phyloP scores from a whole-genome alignment of 768 basidiomycete species.

The Suillus cothurnatus region DNA sequence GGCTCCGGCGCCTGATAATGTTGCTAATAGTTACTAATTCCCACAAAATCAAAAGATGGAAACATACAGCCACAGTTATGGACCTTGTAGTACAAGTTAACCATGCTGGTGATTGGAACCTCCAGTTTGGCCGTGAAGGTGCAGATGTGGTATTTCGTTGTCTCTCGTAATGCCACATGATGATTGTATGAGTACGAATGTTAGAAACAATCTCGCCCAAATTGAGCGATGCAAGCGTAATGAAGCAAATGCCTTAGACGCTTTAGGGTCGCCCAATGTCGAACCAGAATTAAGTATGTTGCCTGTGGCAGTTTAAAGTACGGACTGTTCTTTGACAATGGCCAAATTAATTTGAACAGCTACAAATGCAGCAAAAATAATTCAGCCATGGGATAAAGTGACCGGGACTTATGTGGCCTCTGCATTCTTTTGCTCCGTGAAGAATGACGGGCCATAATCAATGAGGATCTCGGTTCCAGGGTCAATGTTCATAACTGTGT shows the following conservation, averaged over 20 bases:
- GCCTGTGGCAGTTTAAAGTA: neutral
- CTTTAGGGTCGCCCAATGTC: neutral
- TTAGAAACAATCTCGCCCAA: no score
- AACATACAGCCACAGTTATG: no score
- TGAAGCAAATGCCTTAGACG: neutral
- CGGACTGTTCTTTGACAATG: neutral
- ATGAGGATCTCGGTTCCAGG: conserved; percentile 55
- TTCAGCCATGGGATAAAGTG: neutral
- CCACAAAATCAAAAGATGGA: no score
- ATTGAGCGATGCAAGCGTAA: neutral
- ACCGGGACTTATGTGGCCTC: neutral
- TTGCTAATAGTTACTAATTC: no score
- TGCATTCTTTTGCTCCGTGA: conserved; percentile 17
- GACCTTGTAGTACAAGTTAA: no score
- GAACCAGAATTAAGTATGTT: neutral
- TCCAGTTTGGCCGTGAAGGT: neutral
- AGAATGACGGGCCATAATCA: conserved; percentile 58
- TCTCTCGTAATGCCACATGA: neutral
- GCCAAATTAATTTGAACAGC: neutral
- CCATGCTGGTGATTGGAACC: neutral
- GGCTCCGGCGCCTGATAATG: no score
- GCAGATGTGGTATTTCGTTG: neutral
- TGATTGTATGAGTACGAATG: neutral
- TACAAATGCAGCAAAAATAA: neutral
- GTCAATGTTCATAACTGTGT: conserved; percentile 40